Base-by-base conservation (phyloP, 805 yeast genomes). In the Saturnispora quitensis region DNA sequence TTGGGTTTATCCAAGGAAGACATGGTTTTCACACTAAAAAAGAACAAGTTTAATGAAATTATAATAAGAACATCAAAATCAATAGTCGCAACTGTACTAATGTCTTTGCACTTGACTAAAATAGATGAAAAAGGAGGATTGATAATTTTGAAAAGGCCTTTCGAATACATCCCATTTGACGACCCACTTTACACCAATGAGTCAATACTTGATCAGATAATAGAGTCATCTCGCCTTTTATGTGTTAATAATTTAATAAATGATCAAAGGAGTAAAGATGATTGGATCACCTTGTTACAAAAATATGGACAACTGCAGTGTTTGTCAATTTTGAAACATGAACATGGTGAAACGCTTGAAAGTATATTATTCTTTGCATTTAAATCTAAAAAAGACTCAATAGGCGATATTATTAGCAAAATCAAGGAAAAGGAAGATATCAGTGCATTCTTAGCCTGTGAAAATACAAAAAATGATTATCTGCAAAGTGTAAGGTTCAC, bases 331-430 rank as follows among this genome's bases (percentile, higher is more conserved):
- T 57, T 81, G 15, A 62, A 72, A 13, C 74, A 73, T 45, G 73
- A 71, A 12, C 74, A 73, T 46, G 73, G 71, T 67, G 72, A 53
- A 89, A 89, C 0, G 61, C 74, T 73, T 45, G 73, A 71, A 67
- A 72, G 53, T 89, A 89, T 1, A 61, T 80, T 24, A 84, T 79
- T 2, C 82, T 82, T 66, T 76, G 60, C 58, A 8, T 35, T 53
- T n/a, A 31, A 34, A 17, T 35, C 50, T 3, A 40, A 31, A 12
- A 54, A 62, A 3, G 48, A 48, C 4, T 43, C 55, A 22, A 45
- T 51, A 3, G 61, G 62, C 7, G 62, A 62, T 10, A 65, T 69
- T 2, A 45, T 71, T 13, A 56, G 60, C 9, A 65, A 64, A 10
- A 61, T 78, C 18, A 65, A 68, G 42, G 62, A 64, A 13, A 63